phyloP scores from a whole-genome alignment of 2,329 filamentous ascomycete genomes.

The Aspergillus aculeatus region DNA sequence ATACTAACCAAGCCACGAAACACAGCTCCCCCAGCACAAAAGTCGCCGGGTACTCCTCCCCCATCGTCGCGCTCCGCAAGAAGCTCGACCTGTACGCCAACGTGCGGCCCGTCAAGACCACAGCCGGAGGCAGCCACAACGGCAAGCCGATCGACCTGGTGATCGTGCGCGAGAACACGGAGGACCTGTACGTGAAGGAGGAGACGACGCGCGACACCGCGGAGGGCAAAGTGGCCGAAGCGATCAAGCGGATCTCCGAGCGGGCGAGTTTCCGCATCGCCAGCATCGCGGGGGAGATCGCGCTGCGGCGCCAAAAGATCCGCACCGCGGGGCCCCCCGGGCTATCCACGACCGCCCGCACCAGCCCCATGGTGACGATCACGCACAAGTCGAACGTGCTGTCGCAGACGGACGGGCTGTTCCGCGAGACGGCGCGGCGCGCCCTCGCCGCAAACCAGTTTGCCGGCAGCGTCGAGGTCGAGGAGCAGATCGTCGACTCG shows the following conservation, averaged over 20 bases:
- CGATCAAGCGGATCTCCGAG: slow-evolving; percentile 94
- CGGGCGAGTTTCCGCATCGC: slow-evolving; percentile 82
- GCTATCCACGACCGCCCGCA: slow-evolving; percentile 55
- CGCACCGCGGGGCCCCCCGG: slow-evolving; percentile 55
- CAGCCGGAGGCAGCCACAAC: slow-evolving; percentile 47
- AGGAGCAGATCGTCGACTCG: slow-evolving; percentile 98
- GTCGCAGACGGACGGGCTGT: slow-evolving; percentile 92
- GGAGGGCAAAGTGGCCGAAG: slow-evolving; percentile 82
- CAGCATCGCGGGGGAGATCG: slow-evolving; percentile 91
- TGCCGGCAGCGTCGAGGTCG: slow-evolving; percentile 61
- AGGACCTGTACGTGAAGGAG: slow-evolving; percentile 97
- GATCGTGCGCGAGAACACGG: slow-evolving; percentile 97
- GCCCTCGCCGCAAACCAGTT: slow-evolving; percentile 69
- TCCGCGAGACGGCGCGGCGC: slow-evolving; percentile 74
- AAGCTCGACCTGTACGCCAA: slow-evolving; percentile 94
- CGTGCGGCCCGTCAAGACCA: slow-evolving; percentile 90
- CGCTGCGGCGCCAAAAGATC: slow-evolving; percentile 78
- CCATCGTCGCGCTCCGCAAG: slow-evolving; percentile 96
- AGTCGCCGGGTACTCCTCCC: slow-evolving; percentile 92
- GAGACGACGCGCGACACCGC: slow-evolving; percentile 77
- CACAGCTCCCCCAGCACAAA: slow-evolving; percentile 76
- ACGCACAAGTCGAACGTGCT: slow-evolving; percentile 99
- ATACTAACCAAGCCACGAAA: not conserved
- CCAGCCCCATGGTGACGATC: slow-evolving; percentile 78
- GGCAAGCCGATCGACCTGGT: slow-evolving; percentile 81